These are phyloP conservation scores for Picea glauca DNA, from an alignment of 75 land plant genomes.

Conservation along the genomic window DNA sequence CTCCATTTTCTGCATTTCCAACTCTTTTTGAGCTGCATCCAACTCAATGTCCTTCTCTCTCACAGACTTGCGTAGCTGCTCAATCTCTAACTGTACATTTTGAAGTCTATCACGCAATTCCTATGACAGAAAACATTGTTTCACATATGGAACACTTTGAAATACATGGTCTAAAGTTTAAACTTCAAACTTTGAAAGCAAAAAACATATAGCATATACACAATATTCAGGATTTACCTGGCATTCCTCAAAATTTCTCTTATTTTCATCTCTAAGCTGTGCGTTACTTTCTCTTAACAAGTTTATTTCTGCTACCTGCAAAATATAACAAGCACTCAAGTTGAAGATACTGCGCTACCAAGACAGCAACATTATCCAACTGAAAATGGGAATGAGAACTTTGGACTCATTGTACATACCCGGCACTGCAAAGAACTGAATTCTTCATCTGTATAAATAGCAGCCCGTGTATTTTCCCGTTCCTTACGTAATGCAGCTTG, in stretches of 20 bases:
- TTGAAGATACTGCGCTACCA: no score
- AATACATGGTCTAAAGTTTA: no score
- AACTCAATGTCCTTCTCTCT: constrained; percentile 60
- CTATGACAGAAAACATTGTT: constrained; percentile 32
- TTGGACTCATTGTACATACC: no score
- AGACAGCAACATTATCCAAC: no score
- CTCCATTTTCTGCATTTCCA: constrained; percentile 50
- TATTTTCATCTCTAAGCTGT: constrained; percentile 87
- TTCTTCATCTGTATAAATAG: constrained; percentile 75
- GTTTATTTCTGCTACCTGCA: constrained; percentile 78
- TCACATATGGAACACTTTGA: no score
- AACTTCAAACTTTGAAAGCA: no score
- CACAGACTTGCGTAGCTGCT: constrained; percentile 35
- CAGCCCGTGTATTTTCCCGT: constrained; percentile 45
- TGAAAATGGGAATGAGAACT: no score
- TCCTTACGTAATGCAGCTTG: constrained; percentile 66
- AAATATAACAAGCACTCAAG: no score
- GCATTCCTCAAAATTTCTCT: constrained; percentile 82
- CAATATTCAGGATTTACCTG: no score
- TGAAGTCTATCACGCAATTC: constrained; percentile 64
- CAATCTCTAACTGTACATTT: constrained; percentile 40
- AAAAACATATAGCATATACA: no score
- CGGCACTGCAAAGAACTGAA: constrained; percentile 70
- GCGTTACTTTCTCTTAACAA: constrained; percentile 86
- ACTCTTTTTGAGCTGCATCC: constrained; percentile 54